These are phyloP conservation scores for Neurospora sp. DNA, from an alignment of 495 filamentous ascomycete genomes.

Conservation along the genomic window DNA sequence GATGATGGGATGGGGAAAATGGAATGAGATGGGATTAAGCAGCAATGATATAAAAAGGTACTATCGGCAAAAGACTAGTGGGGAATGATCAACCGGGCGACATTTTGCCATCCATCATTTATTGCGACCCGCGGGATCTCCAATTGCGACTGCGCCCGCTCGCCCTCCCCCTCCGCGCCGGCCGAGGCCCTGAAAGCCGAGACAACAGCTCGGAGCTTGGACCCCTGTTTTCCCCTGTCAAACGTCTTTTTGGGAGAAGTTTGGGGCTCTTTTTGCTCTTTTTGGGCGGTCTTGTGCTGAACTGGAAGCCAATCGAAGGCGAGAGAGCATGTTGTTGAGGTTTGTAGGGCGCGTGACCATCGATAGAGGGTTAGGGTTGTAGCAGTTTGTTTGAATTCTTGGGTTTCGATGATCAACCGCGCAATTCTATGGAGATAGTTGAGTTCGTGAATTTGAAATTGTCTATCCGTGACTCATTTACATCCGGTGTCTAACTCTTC, in stretches of 20 bases:
- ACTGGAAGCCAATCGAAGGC: slow-evolving; percentile 10
- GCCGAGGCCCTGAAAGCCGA: neutral
- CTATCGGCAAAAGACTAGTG: neutral
- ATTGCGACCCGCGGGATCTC: neutral
- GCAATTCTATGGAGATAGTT: neutral
- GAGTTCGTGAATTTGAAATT: neutral
- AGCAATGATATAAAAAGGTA: neutral
- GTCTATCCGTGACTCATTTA: neutral
- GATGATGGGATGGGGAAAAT: neutral
- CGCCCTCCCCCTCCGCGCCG: neutral
- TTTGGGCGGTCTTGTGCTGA: neutral
- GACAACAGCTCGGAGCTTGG: neutral
- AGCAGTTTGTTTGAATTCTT: neutral
- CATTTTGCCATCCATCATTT: neutral
- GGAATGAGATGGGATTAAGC: neutral
- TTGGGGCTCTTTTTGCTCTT: neutral
- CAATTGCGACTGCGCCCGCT: neutral
- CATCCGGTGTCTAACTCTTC: neutral
- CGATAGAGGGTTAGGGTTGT: neutral
- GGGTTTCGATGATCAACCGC: neutral
- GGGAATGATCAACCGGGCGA: neutral
- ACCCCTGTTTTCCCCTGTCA: neutral
- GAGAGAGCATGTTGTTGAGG: neutral
- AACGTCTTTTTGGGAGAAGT: neutral
- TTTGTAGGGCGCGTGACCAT: neutral